phyloP scores from a whole-genome alignment of 148 eudicot genomes.

The Polygonum aviculare region DNA sequence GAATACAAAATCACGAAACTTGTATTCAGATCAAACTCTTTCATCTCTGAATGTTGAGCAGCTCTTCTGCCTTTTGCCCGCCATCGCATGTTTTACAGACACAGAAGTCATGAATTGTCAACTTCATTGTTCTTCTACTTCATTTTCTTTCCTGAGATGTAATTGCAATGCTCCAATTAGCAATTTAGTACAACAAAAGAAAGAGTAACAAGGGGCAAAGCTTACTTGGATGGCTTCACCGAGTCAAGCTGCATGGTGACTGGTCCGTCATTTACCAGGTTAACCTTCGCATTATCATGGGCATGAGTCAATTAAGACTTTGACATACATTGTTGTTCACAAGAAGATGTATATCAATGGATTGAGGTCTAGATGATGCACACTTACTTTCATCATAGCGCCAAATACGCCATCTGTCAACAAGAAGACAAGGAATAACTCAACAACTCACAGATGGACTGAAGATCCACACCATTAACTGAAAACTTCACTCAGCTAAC shows the following conservation, averaged over 20 bases:
- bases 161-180: not conserved
- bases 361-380: not conserved
- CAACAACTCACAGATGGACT: slow-evolving; percentile 13
- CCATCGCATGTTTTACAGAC: not conserved
- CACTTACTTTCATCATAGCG: slow-evolving; percentile 91
- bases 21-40: not conserved
- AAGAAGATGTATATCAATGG: not conserved
- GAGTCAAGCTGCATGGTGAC: slow-evolving; percentile 96
- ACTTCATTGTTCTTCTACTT: slow-evolving; percentile 12
- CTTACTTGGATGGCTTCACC: slow-evolving; percentile 55
- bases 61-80: not conserved
- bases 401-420: slow-evolving; percentile 89
- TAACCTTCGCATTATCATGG: slow-evolving; percentile 42
- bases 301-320: not conserved
- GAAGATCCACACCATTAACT: not conserved
- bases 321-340: not conserved
- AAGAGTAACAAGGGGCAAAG: not conserved
- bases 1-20: not conserved
- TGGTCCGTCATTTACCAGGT: slow-evolving; percentile 91
- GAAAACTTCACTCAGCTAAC: not conserved
- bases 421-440: slow-evolving; percentile 10
- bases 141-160: slow-evolving; percentile 20
- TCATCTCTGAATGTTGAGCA: not conserved
- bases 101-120: not conserved
- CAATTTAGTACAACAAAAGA: not conserved